Percentiles rank a stretch among this genome's conserved stretches.
phyloP scores from a whole-genome alignment of 2,329 filamentous ascomycete species.

The Myriosclerotinia scirpicola region DNA sequence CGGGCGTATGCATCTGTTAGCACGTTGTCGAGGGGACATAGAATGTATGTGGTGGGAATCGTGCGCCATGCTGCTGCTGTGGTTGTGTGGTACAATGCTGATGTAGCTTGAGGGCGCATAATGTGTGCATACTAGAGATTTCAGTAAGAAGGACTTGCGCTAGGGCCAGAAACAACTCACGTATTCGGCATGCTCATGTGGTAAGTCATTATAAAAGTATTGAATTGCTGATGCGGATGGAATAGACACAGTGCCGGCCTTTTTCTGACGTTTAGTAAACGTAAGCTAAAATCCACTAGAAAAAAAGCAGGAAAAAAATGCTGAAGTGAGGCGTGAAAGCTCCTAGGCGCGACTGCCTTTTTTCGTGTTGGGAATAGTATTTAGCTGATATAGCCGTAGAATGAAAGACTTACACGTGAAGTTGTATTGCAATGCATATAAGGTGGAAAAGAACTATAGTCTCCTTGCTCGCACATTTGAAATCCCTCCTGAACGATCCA shows the following conservation, averaged over 20 bases:
- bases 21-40: constrained; percentile 32
- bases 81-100: constrained; percentile 24
- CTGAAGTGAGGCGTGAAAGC: background rate
- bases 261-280: constrained; percentile 22
- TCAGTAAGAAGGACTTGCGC: background rate
- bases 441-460: constrained; percentile 22
- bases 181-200: constrained; percentile 18
- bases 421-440: constrained; percentile 17
- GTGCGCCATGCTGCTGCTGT: constrained; percentile 37
- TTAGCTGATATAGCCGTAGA: background rate
- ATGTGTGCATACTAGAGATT: constrained; percentile 41
- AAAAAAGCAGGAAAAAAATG: background rate
- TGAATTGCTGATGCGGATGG: constrained; percentile 15
- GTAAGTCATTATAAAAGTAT: constrained; percentile 22
- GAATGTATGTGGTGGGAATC: constrained; percentile 35
- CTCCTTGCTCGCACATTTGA: constrained; percentile 22
- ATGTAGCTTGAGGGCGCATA: constrained; percentile 30
- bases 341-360: background rate
- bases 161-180: constrained; percentile 1
- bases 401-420: constrained; percentile 20
- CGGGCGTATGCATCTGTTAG: constrained; percentile 30
- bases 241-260: constrained; percentile 21
- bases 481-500: constrained; percentile 33
- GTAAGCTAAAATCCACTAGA: constrained; percentile 11
- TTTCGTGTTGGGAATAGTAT: background rate